Base-by-base conservation (phyloP, 768 basidiomycete species). In the Boletus reticuloceps region DNA sequence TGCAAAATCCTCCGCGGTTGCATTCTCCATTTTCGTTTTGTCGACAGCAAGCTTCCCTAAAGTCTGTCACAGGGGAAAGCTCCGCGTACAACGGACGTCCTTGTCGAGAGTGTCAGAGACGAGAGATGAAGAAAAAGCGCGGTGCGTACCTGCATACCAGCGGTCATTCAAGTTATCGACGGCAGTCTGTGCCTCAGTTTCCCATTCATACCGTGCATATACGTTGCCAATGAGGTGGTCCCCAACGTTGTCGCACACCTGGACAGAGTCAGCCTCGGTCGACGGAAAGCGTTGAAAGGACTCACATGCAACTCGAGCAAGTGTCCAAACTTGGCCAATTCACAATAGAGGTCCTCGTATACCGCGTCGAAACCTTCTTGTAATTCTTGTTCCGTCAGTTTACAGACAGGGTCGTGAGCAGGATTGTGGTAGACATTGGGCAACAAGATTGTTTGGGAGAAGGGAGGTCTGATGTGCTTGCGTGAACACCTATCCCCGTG, bases 401-500 rank as follows among this genome's bases (percentile, higher is more conserved):
- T 91, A 79, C 91, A 92, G 53, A 91, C 82, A 10, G 91, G 91
- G 68, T 93, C 91, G 63, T 98, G 94, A 10, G 90, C 90, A 4
- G 97, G 97, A 73, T 99, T 99, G 72, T 98, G 94, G 72, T 98
- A 99, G 44, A 98, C 94, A 65, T 99, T 99, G 5, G 94, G 94
- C 31, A 98, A 81, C 14, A 98, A 80, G 43, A 99, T 94, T 5
- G 97, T 98, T 67, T 98, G 95, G 14, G 94, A 97, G 73, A 96
- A 98, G 5, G 95, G 93, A 4, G 96, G 96, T 69, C 90, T 88
- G 74, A 98, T 98, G 73, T 99, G 97, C 72, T 98, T 98, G 65
- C 96, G 83, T 5, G 97, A 98, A 74, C 97, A 99, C 54, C 97
- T 84, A 66, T 99, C 97, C 34, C 97, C 97, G 72, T 99, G 97